Percentiles rank a stretch among this genome's conserved stretches.
Conservation (phyloP, 331 rosid genomes). For the Malus hybrid region DNA sequence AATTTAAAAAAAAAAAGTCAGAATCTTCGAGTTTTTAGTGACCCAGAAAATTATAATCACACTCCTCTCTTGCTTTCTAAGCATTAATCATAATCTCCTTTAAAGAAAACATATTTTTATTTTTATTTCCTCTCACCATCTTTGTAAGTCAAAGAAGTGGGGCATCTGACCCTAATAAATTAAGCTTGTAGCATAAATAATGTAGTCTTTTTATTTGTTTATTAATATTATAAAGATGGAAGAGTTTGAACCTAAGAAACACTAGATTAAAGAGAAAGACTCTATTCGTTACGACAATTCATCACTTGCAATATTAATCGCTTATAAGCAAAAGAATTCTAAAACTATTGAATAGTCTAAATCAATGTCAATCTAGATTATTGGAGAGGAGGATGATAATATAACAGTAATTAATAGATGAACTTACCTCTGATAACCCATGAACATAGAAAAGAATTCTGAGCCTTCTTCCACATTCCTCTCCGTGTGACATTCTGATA, state of each 20-base stretch:
- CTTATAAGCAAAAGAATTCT: neutral
- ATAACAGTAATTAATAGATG: slow-evolving; percentile 3
- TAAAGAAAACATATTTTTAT: neutral
- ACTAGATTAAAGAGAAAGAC: too few species aligned
- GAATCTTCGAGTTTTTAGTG: slow-evolving; percentile 1
- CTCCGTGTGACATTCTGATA: slow-evolving; percentile 56
- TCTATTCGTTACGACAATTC: too few species aligned
- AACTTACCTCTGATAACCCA: slow-evolving; percentile 68
- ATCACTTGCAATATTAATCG: too few species aligned
- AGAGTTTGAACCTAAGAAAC: too few species aligned
- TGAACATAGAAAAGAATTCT: slow-evolving; percentile 57
- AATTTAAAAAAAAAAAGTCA: slow-evolving; percentile 3
- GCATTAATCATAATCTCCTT: slow-evolving; percentile 38
- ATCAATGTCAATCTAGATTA: neutral
- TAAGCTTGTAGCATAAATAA: slow-evolving; percentile 1
- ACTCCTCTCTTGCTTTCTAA: slow-evolving; percentile 39
- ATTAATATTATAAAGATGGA: too few species aligned
- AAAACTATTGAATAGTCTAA: neutral
- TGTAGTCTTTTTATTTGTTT: neutral
- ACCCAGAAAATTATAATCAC: slow-evolving; percentile 1
- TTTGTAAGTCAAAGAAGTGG: slow-evolving; percentile 29
- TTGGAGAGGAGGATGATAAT: slow-evolving; percentile 1
- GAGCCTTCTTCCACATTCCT: slow-evolving; percentile 49
- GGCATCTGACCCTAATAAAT: slow-evolving; percentile 11
- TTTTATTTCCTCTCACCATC: slow-evolving; percentile 24